These are phyloP conservation scores for Didymella segeticola DNA, from an alignment of 2,329 filamentous ascomycete species.

Conservation along the genomic window DNA sequence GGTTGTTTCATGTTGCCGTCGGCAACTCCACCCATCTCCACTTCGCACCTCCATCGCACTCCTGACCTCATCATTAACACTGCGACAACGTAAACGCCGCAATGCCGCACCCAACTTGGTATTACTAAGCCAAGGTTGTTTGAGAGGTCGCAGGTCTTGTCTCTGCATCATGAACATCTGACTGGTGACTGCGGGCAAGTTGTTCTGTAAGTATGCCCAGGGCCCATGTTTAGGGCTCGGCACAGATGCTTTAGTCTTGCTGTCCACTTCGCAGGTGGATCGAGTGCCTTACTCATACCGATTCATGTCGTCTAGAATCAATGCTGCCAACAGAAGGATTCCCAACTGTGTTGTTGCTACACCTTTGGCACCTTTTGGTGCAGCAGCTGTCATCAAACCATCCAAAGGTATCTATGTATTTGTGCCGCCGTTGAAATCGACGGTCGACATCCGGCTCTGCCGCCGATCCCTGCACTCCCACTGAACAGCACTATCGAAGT, in stretches of 20 bases:
- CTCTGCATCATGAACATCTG: neutral
- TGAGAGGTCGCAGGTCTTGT: neutral
- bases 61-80: slow-evolving; percentile 4
- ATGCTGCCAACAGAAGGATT: neutral
- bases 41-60: slow-evolving; percentile 6
- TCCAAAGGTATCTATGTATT: neutral
- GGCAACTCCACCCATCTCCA: slow-evolving; percentile 11
- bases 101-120: neutral
- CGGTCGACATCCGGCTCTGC: slow-evolving; percentile 1
- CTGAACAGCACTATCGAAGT: slow-evolving; percentile 1
- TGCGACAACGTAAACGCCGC: neutral
- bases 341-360: too few relatives aligned
- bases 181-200: neutral
- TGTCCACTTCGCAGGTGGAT: neutral
- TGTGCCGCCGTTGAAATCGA: neutral
- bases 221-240: neutral
- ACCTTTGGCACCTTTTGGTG: neutral
- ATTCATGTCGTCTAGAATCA: neutral
- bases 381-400: neutral
- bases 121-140: slow-evolving; percentile 9
- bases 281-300: neutral
- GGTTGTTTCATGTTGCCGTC: slow-evolving; percentile 7
- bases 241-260: neutral
- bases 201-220: neutral
- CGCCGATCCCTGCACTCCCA: slow-evolving; percentile 1